Percentiles rank a stretch among this genome's conserved stretches.
These are phyloP conservation scores for Sporothrix euskadiensis DNA, from an alignment of 2,329 filamentous ascomycete genomes.

Conservation along the genomic window DNA sequence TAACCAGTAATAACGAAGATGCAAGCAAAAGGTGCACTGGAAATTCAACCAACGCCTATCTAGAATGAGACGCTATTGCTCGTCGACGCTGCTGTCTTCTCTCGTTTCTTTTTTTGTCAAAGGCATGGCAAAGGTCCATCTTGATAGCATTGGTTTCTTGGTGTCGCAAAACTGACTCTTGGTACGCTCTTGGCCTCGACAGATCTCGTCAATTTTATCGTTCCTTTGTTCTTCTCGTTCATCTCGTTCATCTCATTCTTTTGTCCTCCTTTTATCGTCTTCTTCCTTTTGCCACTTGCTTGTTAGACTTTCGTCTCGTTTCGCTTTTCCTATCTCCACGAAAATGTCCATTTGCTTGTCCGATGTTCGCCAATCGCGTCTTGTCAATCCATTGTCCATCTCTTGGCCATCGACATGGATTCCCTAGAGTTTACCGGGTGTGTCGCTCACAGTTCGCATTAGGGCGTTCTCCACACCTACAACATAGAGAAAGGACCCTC, in stretches of 20 bases:
- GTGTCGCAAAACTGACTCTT: not conserved
- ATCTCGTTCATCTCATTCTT: not conserved
- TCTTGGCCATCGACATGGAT: too few species aligned
- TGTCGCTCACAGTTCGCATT: constrained; percentile 3
- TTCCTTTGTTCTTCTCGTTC: not conserved
- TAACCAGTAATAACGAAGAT: too few species aligned
- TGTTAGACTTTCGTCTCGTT: not conserved
- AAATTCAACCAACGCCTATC: not conserved
- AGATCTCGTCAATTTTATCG: too few species aligned
- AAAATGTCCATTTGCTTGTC: not conserved
- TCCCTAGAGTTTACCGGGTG: not conserved
- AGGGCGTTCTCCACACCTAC: not conserved
- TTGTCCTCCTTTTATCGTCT: not conserved
- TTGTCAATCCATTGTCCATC: too few species aligned
- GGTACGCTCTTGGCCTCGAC: not conserved
- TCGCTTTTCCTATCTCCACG: not conserved
- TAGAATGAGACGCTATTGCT: not conserved
- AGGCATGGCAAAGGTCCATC: not conserved
- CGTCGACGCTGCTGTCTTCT: not conserved
- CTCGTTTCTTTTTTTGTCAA: not conserved
- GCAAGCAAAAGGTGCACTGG: too few species aligned
- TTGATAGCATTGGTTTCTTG: not conserved
- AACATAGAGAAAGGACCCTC: not conserved
- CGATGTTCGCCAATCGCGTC: not conserved
- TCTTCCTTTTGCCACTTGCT: not conserved